Evolutionary conservation across 306 rosid species (phyloP).

Genomic region (Lathyrus aphaca): DNA sequence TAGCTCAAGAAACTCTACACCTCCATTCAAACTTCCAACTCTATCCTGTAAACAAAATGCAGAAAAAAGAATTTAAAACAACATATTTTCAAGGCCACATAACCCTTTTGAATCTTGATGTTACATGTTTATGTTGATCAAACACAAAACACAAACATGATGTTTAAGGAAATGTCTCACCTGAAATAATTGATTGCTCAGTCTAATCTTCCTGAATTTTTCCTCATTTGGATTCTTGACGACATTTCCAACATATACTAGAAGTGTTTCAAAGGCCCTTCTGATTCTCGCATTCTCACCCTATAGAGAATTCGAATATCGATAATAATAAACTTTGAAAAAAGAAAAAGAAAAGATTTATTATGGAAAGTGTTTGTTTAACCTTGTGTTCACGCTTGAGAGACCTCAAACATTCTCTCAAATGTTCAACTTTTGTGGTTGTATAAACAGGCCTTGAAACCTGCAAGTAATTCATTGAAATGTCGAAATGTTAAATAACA

Average conservation of each 20-base stretch:
- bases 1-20: slow-evolving; percentile 79
- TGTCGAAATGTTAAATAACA: slow-evolving; percentile 16
- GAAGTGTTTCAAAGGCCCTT: slow-evolving; percentile 73
- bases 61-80: background rate
- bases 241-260: slow-evolving; percentile 71
- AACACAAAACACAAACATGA: background rate
- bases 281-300: slow-evolving; percentile 63
- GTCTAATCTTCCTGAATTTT: slow-evolving; percentile 75
- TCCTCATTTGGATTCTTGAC: slow-evolving; percentile 73
- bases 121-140: too few species aligned
- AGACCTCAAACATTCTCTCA: slow-evolving; percentile 71
- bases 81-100: background rate
- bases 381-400: slow-evolving; percentile 66
- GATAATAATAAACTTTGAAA: background rate
- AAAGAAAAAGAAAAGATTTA: background rate
- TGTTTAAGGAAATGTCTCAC: slow-evolving; percentile 38
- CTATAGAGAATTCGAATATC: slow-evolving; percentile 43
- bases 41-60: slow-evolving; percentile 64
- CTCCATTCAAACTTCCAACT: slow-evolving; percentile 74
- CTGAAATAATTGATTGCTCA: slow-evolving; percentile 68
- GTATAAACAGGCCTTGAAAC: slow-evolving; percentile 37
- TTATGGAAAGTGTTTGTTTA: background rate
- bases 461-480: slow-evolving; percentile 45
- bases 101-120: slow-evolving; percentile 1
- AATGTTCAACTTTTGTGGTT: slow-evolving; percentile 44